phyloP scores from a whole-genome alignment of 495 filamentous ascomycete genomes.

The Penicillium crystallinum region DNA sequence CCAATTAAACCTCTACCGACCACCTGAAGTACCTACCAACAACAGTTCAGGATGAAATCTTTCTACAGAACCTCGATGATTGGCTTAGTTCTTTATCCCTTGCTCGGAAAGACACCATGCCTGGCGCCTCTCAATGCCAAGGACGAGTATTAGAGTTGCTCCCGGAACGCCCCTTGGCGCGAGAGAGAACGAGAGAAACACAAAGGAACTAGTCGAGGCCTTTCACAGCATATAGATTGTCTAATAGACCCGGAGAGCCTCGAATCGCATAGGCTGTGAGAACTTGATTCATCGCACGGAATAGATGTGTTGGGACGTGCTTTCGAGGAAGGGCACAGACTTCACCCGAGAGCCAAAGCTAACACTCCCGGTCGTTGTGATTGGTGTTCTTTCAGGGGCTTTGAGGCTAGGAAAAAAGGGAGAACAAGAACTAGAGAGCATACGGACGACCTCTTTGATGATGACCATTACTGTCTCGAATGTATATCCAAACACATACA shows the following conservation, averaged over 20 bases:
- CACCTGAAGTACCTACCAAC: neutral
- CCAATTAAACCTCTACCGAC: neutral
- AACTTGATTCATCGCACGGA: too few relatives aligned
- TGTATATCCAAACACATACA: neutral
- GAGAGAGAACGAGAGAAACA: neutral
- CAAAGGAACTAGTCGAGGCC: too few relatives aligned
- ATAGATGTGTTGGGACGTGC: too few relatives aligned
- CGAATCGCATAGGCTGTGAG: neutral
- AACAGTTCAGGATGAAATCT: neutral
- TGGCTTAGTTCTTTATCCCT: neutral
- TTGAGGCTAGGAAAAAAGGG: neutral
- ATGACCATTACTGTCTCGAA: too few relatives aligned
- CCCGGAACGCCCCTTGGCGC: constrained; percentile 8
- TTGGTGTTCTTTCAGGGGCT: constrained; percentile 9
- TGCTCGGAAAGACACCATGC: neutral
- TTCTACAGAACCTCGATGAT: neutral
- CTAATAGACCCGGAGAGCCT: neutral
- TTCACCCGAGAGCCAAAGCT: constrained; percentile 14
- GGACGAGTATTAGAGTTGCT: constrained; percentile 5
- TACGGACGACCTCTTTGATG: neutral
- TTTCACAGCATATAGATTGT: neutral
- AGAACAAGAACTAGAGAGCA: neutral
- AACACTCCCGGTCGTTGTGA: neutral
- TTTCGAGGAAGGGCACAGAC: constrained; percentile 4
- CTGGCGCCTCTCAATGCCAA: neutral